Evolutionary conservation across 75 land plant species (phyloP), one percentile per base, ranked within the genome.

Genomic region (Cupressus sempervirens): DNA sequence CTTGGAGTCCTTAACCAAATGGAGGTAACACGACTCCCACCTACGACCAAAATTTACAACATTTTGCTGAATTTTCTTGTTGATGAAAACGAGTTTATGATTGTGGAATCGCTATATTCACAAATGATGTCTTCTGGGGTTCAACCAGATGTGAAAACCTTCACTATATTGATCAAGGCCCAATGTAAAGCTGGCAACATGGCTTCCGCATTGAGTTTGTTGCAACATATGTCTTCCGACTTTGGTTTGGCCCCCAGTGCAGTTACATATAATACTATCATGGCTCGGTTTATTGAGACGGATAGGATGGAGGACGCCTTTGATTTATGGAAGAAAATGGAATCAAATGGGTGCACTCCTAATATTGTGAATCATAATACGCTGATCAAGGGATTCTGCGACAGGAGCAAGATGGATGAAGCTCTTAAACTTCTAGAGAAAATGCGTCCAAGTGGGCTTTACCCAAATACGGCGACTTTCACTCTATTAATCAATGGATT

Each of bases 301-400:
- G 94, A 90, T 14, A 84, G 89, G 65, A 34, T 93, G 81, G 88
- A 86, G 43, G 87, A 86, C 38, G 92, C 94, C 9, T 81, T 93
- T 88, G 87, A 89, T 41, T 58, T 38, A 87, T n/a, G 34, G 43
- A 74, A 38, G 92, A 88, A 30, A 87, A 48, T 48, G 50, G 10
- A 48, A 48, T 10, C 50, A 48, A 48, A 48, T 8, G 50, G 50
- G 50, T 48, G 89, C 72, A 23, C 75, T 23, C 85, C 73, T 2
- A 90, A 86, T 52, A 87, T 83, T 81, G 86, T 87, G 15, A 93
- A 91, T 4, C 46, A 90, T 14, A 89, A 89, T 89, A 91, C 90
- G 23, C 81, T 93, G 76, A 80, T 93, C n/a, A 50, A 93, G 84
- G 93, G 95, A 36, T 91, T 86, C 80, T 93, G 93, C 72, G 90